Conservation (phyloP, 2,329 filamentous ascomycete species). For the Botrytis byssoidea region DNA sequence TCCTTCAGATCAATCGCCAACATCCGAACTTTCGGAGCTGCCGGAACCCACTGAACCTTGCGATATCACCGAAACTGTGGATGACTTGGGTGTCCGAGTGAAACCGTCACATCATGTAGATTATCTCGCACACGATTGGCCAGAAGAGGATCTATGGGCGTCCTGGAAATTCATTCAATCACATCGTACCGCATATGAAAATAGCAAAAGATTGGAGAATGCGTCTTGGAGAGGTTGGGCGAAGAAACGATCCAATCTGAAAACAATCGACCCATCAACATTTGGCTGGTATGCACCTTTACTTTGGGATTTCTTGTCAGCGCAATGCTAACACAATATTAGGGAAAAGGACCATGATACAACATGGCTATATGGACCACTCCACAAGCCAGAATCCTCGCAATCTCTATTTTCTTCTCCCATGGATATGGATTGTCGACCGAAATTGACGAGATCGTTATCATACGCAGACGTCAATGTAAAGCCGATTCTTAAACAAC, state of each 20-base stretch:
- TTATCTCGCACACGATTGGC: conserved; percentile 93
- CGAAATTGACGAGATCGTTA: not conserved
- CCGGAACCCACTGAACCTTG: not conserved
- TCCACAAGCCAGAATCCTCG: conserved; percentile 57
- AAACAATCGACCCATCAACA: conserved; percentile 85
- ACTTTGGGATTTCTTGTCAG: not conserved
- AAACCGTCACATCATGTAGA: conserved; percentile 78
- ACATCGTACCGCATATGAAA: conserved; percentile 74
- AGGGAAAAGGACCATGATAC: conserved; percentile 98
- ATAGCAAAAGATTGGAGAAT: conserved; percentile 83
- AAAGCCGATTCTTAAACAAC: conserved; percentile 88
- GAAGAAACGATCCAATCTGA: conserved; percentile 83
- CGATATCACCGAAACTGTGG: conserved; percentile 40
- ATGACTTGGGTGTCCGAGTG: conserved; percentile 55
- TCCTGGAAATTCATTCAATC: conserved; percentile 93
- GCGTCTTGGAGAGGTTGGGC: conserved; percentile 97
- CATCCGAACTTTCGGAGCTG: conserved; percentile 26
- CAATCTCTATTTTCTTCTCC: conserved; percentile 30
- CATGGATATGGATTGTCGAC: conserved; percentile 49
- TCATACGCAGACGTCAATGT: conserved; percentile 45
- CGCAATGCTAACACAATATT: conserved; percentile 36
- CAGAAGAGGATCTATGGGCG: conserved; percentile 95
- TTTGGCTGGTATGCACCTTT: conserved; percentile 75
- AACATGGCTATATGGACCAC: conserved; percentile 93
- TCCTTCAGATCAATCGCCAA: conserved; percentile 45